Base-by-base conservation (phyloP, 2,329 filamentous ascomycete genomes). In the Elsinoe australis region DNA sequence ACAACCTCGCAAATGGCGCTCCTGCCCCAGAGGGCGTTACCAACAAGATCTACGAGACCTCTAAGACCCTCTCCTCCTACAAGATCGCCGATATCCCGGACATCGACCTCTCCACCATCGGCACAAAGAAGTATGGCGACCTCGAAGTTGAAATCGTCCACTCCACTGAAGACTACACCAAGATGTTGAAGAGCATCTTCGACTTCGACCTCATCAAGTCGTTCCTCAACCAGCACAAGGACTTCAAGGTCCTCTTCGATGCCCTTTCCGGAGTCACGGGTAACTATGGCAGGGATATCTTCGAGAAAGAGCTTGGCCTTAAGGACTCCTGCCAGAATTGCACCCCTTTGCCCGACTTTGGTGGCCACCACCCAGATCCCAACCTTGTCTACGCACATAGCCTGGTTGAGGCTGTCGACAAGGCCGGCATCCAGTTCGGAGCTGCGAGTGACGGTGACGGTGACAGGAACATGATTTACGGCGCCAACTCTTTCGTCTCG, bases 391-490 rank as follows among this genome's bases (percentile, higher is more conserved):
- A 98, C 61, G 92, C 92, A 22, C 87, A 94, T 71, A 90, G 87
- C 47, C 78, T 98, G 33, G 92, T 98, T 52, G 87, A 95, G 62
- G 85, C 82, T 53, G 92, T 98, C 33, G 88, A 98, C 69, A 86
- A 86, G 73, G 82, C 87, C 60, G 79, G 81, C 51, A 88, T 98
- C 55, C 92, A 94, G 63, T 98, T 98, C 60, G 92, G 92, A 62
- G 92, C 92, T 51, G 92, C 92, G 39, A 94, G 87, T 55, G 92
- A 98, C 59, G 92, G 92, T 58, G 92, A 98, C 61, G 92, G 92
- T 61, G 92, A 98, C 74, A 86, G 92, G 59, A 98, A 98, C 80
- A 98, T 98, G 92, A 98, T 98, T 64, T 98, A 98, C 71, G 92
- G 92, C 54, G 89, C 90, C 56, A 90, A 94, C 62, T 82, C 85